Conservation (phyloP, 805 yeast genomes). For the Yamadazyma sp. region DNA sequence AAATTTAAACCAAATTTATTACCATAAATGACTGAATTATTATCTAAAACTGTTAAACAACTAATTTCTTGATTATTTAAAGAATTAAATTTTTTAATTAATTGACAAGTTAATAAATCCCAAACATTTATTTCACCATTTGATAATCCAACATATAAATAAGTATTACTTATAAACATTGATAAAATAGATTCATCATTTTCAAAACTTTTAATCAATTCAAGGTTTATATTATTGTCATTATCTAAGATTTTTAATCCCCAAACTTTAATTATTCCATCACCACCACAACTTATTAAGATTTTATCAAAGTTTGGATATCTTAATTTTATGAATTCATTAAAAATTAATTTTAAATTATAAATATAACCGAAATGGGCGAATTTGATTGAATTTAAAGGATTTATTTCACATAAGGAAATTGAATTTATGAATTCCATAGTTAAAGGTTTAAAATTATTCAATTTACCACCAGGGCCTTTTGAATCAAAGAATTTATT, state of each 20-base stretch:
- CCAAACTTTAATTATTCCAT: conserved; percentile 86
- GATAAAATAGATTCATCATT: conserved; percentile 73
- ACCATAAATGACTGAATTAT: conserved; percentile 12
- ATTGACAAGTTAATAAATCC: conserved; percentile 82
- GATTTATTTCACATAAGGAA: conserved; percentile 61
- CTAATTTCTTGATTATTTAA: conserved; percentile 11
- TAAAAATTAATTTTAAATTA: conserved; percentile 46
- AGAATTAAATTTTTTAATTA: conserved; percentile 39
- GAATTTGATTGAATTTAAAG: conserved; percentile 62
- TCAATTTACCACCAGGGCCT: conserved; percentile 70
- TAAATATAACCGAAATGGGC: conserved; percentile 94
- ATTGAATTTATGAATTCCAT: conserved; percentile 11
- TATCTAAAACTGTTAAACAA: conserved; percentile 5
- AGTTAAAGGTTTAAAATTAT: conserved; percentile 26
- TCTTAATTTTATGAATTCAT: conserved; percentile 18
- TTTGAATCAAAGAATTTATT: conserved; percentile 86
- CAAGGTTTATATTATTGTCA: conserved; percentile 10
- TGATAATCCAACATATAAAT: conserved; percentile 78
- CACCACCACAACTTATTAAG: conserved; percentile 73
- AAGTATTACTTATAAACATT: conserved; percentile 59
- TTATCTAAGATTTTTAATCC: conserved; percentile 21
- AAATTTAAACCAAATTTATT: conserved; percentile 15
- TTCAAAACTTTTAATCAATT: conserved; percentile 40
- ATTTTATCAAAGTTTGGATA: conserved; percentile 16
- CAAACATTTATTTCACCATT: conserved; percentile 76